Base-by-base conservation (phyloP, 78 protist genomes). In the Dictyostelium purpureum region DNA sequence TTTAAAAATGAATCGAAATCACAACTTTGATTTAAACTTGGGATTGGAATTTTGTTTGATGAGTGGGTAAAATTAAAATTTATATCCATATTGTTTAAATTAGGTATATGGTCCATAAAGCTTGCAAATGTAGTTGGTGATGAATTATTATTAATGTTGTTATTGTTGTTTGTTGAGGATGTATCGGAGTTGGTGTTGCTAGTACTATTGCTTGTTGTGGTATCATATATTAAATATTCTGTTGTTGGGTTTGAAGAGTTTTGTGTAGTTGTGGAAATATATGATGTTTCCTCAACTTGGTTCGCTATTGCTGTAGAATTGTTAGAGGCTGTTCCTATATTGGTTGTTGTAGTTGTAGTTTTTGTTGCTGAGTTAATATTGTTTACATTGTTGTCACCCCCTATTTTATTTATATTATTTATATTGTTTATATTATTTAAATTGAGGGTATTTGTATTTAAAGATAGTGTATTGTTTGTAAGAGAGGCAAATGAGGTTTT, bases 1-100 rank as follows among this genome's bases (percentile, higher is more conserved):
- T 70, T 70, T 70, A 70, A 70, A 70, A 70, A 70, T 70, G 77
- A 70, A 21, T 70, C 77, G 11, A 70, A 70, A 70, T 70, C 77
- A 70, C 54, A 70, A 43, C 77, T 70, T 70, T 70, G 77, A 42
- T 70, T 70, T 70, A 70, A 42, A 70, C 24, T 11, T 14, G 16
- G 12, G 5, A 24, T 70, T 42, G 77, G 77, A 21, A 70, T 43
- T 42, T 37, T 70, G 14, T 21, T 24, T 70, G 54, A 42, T 70
- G 77, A 42, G 38, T 70, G 77, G 37, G 12, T 37, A 66, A 35
- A 35, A 12, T 16, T 35, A 37, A 37, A 66, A 37, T 37, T 66
- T 35, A 33, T 35, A 33, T 66, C 74, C 6, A 37, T 37, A 19
- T 31, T 66, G 35, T 37, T 66, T 66, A 66, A 37, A 37, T 66